phyloP scores from a whole-genome alignment of 345 rosid genomes.

The Camelina sativa region DNA sequence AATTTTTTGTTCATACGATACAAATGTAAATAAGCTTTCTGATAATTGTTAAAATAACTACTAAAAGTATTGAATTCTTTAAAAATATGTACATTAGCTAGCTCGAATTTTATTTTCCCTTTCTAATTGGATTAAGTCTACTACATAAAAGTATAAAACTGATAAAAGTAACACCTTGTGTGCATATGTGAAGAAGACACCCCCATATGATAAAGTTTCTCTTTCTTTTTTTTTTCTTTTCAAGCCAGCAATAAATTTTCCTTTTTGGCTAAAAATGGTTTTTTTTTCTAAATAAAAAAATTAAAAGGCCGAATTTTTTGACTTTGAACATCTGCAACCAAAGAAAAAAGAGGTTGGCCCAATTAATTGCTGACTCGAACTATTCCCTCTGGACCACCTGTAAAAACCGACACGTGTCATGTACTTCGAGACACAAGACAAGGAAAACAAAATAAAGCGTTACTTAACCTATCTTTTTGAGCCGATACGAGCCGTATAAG shows the following conservation, averaged over 20 bases:
- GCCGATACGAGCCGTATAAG: slow-evolving; percentile 42
- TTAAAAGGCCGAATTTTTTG: slow-evolving; percentile 42
- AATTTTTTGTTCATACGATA: too few species aligned
- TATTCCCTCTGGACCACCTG: slow-evolving; percentile 45
- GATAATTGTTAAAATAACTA: background rate
- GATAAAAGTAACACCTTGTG: slow-evolving; percentile 25
- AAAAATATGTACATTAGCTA: background rate
- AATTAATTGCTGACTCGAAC: slow-evolving; percentile 40
- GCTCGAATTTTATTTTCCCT: background rate
- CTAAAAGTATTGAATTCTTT: background rate
- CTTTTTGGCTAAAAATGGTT: slow-evolving; percentile 28
- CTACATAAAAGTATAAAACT: too few species aligned
- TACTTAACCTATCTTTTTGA: slow-evolving; percentile 12
- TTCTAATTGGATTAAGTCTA: slow-evolving; percentile 16
- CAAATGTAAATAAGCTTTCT: background rate
- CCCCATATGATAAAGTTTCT: slow-evolving; percentile 31
- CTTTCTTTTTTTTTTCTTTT: slow-evolving; percentile 12
- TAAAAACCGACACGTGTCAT: slow-evolving; percentile 42
- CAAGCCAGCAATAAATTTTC: slow-evolving; percentile 37
- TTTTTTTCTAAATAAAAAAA: background rate
- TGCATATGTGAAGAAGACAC: slow-evolving; percentile 36
- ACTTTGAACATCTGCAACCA: slow-evolving; percentile 45
- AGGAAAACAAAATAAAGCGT: background rate
- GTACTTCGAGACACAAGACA: background rate
- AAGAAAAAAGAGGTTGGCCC: slow-evolving; percentile 29